A percentile compares a stretch with the other conserved stretches of the same genome.
Conservation (phyloP, 441 rosid genomes). For the Jatropha podagrica region DNA sequence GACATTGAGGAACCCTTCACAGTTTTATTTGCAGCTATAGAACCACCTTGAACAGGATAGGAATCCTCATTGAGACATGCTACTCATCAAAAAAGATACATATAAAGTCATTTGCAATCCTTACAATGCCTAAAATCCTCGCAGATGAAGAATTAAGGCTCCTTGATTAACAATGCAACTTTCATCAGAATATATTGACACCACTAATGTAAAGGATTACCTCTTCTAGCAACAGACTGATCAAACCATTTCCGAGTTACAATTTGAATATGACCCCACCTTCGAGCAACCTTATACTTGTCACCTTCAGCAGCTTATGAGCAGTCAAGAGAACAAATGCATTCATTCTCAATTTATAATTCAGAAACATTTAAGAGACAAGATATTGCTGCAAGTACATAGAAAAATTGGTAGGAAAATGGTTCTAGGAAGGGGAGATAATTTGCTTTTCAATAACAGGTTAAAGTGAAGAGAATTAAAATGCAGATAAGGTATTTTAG, state of each 20-base stretch:
- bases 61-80: constrained; percentile 93
- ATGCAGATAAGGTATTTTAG: not conserved
- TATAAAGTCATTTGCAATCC: constrained; percentile 33
- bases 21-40: constrained; percentile 47
- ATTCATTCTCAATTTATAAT: not conserved
- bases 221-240: constrained; percentile 82
- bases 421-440: not conserved
- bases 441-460: not conserved
- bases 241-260: constrained; percentile 89
- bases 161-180: constrained; percentile 20
- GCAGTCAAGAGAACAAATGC: constrained; percentile 55
- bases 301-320: constrained; percentile 87
- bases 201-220: constrained; percentile 41
- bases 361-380: not conserved
- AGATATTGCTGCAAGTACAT: not conserved
- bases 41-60: constrained; percentile 71
- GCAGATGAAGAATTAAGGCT: constrained; percentile 7
- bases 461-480: not conserved
- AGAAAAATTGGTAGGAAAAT: not conserved
- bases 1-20: constrained; percentile 32
- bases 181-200: constrained; percentile 15
- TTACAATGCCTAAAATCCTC: constrained; percentile 20
- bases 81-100: constrained; percentile 44
- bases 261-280: constrained; percentile 91
- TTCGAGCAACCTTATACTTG: constrained; percentile 87